Conservation (phyloP, 1,284 basidiomycete species). For the Ustilago bromivora region DNA sequence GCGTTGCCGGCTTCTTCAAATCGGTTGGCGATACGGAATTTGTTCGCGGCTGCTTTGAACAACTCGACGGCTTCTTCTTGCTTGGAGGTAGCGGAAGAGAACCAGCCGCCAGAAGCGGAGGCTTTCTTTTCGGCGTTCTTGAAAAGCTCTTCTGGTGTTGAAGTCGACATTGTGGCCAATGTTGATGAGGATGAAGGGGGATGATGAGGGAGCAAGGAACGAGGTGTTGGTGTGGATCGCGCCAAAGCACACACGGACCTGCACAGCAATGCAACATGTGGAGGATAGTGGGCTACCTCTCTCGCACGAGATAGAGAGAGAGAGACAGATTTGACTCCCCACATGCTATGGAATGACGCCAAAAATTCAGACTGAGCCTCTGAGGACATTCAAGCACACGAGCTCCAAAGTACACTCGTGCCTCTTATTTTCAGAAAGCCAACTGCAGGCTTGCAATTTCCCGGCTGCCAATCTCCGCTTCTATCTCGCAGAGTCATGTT, state of each 20-base stretch:
- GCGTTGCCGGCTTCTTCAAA: conserved; percentile 88
- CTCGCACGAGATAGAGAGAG: conserved; percentile 4
- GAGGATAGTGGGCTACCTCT: not conserved
- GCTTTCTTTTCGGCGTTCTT: conserved; percentile 94
- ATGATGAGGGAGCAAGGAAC: not conserved
- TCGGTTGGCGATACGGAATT: conserved; percentile 92
- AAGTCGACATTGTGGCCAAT: conserved; percentile 54
- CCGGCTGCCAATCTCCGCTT: conserved; percentile 1
- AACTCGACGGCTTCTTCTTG: conserved; percentile 89
- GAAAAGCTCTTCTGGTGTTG: conserved; percentile 73
- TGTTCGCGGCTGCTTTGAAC: conserved; percentile 92
- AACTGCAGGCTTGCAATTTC: not conserved
- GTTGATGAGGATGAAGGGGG: not conserved
- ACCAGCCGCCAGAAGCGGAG: conserved; percentile 78
- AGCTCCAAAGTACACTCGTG: not conserved
- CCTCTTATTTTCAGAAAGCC: conserved; percentile 4
- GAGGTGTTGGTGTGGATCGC: conserved; percentile 6
- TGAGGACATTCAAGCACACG: not conserved
- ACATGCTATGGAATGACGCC: conserved; percentile 4
- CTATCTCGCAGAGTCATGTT: conserved; percentile 1
- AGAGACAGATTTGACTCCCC: not conserved
- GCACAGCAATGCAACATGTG: conserved; percentile 14
- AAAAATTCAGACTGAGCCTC: conserved; percentile 6
- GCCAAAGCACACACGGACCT: not conserved
- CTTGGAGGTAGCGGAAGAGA: conserved; percentile 59